Evolutionary conservation across 805 yeast genomes (phyloP).

Genomic region (Candida nitratophila): DNA sequence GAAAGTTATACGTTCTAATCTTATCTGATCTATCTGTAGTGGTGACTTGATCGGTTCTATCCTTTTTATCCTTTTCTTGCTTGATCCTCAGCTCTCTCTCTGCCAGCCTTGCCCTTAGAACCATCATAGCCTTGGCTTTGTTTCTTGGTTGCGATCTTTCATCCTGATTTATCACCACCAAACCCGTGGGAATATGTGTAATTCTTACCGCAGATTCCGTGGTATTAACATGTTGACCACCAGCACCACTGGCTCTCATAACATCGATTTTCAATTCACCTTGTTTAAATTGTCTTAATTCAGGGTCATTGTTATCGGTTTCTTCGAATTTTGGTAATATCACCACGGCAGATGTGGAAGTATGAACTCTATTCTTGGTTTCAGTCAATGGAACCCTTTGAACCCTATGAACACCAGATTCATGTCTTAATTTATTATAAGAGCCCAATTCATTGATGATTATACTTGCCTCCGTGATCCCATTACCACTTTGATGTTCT

Average conservation of each 20-base stretch:
- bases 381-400: slow-evolving; percentile 94
- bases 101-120: slow-evolving; percentile 78
- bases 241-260: slow-evolving; percentile 97
- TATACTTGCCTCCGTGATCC: slow-evolving; percentile 71
- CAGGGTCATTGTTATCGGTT: slow-evolving; percentile 34
- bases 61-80: slow-evolving; percentile 55
- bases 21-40: slow-evolving; percentile 90
- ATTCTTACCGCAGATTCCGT: slow-evolving; percentile 95
- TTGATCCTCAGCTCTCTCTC: slow-evolving; percentile 65
- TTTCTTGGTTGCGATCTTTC: slow-evolving; percentile 92
- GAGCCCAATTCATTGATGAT: slow-evolving; percentile 71
- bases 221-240: slow-evolving; percentile 97
- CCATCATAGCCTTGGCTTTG: slow-evolving; percentile 84
- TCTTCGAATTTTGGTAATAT: slow-evolving; percentile 78
- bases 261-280: slow-evolving; percentile 90
- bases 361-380: slow-evolving; percentile 87
- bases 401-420: slow-evolving; percentile 94
- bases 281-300: slow-evolving; percentile 56
- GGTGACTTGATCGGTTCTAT: slow-evolving; percentile 77
- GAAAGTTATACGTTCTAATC: slow-evolving; percentile 86
- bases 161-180: slow-evolving; percentile 85
- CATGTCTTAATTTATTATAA: slow-evolving; percentile 65
- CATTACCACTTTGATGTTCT: slow-evolving; percentile 53
- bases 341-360: slow-evolving; percentile 93
- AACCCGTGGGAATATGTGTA: slow-evolving; percentile 88